These are phyloP conservation scores for Coemansia sp. DNA, from an alignment of 192 early-diverging fungal species.

Conservation along the genomic window DNA sequence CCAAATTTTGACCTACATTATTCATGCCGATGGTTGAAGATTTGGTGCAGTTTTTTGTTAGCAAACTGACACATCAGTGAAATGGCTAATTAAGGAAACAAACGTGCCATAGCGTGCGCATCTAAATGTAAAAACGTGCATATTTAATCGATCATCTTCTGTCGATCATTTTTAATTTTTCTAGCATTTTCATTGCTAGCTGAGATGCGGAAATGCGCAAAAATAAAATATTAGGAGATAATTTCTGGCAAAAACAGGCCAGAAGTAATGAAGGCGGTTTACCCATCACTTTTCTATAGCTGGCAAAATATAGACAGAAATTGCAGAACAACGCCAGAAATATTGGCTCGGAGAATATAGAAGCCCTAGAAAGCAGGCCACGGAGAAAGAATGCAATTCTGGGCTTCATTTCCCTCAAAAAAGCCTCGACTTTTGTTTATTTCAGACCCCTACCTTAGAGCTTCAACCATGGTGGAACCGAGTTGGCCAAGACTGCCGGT, in stretches of 20 bases:
- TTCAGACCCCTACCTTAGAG: conserved; percentile 53
- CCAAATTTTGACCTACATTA: conserved; percentile 57
- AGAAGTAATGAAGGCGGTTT: background rate
- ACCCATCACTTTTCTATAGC: background rate
- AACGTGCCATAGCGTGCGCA: conserved; percentile 12
- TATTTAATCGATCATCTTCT: background rate
- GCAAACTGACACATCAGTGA: too few relatives aligned
- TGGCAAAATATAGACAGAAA: background rate
- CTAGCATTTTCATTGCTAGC: background rate
- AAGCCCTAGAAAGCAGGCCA: background rate
- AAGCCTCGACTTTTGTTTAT: background rate
- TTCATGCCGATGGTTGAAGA: too few relatives aligned
- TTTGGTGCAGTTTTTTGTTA: too few relatives aligned
- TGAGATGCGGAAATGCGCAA: too few relatives aligned
- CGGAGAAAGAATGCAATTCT: background rate
- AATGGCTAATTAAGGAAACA: background rate
- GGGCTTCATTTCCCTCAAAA: background rate
- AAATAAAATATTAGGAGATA: too few relatives aligned
- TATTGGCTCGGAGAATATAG: conserved; percentile 5
- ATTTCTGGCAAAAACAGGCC: background rate
- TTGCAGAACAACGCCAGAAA: too few relatives aligned
- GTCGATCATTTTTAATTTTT: background rate
- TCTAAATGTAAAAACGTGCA: background rate
- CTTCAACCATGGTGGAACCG: conserved; percentile 62
- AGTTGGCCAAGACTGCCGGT: conserved; percentile 68